Conservation (phyloP, 1,284 basidiomycete genomes). For the Kalmanozyma brasiliensis region DNA sequence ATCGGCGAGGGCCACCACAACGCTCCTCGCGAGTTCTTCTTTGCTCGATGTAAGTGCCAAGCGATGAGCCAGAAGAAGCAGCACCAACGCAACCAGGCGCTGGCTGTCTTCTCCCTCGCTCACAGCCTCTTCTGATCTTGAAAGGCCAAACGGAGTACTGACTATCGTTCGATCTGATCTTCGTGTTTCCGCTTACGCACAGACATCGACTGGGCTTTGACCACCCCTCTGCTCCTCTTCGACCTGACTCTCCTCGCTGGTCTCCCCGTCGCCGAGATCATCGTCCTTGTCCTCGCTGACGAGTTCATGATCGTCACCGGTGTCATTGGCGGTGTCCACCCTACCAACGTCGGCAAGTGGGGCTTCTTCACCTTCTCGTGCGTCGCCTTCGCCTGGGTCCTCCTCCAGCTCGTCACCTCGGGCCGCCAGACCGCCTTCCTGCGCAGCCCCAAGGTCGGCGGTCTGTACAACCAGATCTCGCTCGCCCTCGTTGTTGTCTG, state of each 20-base stretch:
- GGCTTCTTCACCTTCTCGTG: conserved; percentile 57
- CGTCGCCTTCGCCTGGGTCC: conserved; percentile 47
- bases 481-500: conserved; percentile 56
- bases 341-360: conserved; percentile 54
- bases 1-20: conserved; percentile 32
- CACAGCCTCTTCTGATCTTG: too few species aligned
- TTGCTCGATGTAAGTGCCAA: conserved; percentile 54
- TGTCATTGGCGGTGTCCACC: conserved; percentile 56
- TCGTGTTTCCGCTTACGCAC: neutral
- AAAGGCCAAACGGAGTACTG: neutral
- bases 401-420: conserved; percentile 50
- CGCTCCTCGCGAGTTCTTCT: conserved; percentile 49
- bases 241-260: conserved; percentile 58
- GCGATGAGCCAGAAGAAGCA: too few species aligned
- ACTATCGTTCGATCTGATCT: neutral
- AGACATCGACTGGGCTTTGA: conserved; percentile 61
- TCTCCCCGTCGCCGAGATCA: conserved; percentile 57
- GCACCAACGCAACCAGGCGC: too few species aligned
- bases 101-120: too few species aligned
- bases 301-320: conserved; percentile 58
- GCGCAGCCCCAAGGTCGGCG: conserved; percentile 56
- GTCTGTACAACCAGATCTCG: conserved; percentile 59
- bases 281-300: conserved; percentile 53
- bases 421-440: conserved; percentile 54
- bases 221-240: conserved; percentile 56